A percentile compares a stretch with the other conserved stretches of the same genome.
These are phyloP conservation scores for Tilletia caries DNA, from an alignment of 1,284 basidiomycete genomes.

Conservation along the genomic window DNA sequence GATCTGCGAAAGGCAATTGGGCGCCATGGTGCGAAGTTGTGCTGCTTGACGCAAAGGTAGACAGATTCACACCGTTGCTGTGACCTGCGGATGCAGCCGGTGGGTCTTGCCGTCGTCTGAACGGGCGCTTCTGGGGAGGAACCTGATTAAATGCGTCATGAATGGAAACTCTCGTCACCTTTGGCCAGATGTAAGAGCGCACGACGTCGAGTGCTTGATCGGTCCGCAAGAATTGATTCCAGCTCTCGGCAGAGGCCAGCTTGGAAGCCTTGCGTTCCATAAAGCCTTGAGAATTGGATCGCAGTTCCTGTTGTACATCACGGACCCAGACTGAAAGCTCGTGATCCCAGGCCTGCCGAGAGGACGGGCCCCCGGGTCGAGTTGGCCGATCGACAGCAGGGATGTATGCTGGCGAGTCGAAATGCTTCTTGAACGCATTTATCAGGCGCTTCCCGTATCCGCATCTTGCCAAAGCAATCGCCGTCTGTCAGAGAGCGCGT, in stretches of 20 bases:
- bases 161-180: not conserved
- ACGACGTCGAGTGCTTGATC: conserved; percentile 23
- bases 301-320: conserved; percentile 30
- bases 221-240: conserved; percentile 21
- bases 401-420: conserved; percentile 15
- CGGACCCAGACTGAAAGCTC: conserved; percentile 31
- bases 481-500: conserved; percentile 53
- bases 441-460: conserved; percentile 60
- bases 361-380: not conserved
- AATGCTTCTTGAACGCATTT: conserved; percentile 57
- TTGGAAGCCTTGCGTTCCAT: conserved; percentile 24
- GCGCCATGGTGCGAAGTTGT: not conserved
- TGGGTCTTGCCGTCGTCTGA: too few relatives aligned
- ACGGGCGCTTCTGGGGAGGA: too few relatives aligned
- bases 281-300: conserved; percentile 27
- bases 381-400: not conserved
- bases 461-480: conserved; percentile 56
- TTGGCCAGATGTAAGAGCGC: conserved; percentile 26
- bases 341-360: conserved; percentile 15
- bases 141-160: too few relatives aligned
- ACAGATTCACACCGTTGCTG: too few relatives aligned
- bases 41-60: too few relatives aligned
- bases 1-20: not conserved
- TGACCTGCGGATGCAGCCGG: too few relatives aligned
- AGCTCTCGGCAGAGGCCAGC: conserved; percentile 22